A percentile compares a stretch with the other conserved stretches of the same genome.
Conservation (phyloP, 176 grass and related monocot species). For the Pharus latifolius region DNA sequence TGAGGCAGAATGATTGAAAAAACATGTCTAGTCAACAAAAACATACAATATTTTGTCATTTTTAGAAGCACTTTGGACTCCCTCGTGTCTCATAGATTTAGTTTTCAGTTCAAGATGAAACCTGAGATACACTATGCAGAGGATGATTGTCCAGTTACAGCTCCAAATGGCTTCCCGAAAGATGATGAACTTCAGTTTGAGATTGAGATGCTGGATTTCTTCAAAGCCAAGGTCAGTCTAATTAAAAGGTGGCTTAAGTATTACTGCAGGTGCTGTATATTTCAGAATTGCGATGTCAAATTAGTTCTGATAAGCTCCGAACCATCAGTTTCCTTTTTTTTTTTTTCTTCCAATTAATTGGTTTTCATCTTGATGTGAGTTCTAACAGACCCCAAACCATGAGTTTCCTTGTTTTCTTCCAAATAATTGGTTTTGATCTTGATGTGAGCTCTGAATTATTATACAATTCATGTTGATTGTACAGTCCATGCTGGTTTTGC, state of each 20-base stretch:
- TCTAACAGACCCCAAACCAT: background rate
- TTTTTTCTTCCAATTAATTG: background rate
- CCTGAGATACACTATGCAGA: conserved; percentile 88
- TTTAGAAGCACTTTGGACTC: background rate
- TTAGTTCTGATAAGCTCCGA: background rate
- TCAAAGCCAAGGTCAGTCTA: conserved; percentile 74
- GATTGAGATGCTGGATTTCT: conserved; percentile 89
- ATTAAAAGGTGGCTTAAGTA: background rate
- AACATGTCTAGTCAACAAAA: background rate
- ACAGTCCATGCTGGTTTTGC: background rate
- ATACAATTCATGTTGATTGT: background rate
- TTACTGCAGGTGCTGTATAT: background rate
- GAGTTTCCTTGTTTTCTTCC: background rate
- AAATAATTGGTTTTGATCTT: background rate
- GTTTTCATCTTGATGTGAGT: background rate
- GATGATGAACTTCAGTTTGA: conserved; percentile 95
- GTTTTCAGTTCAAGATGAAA: conserved; percentile 96
- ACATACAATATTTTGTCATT: background rate
- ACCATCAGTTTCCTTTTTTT: background rate
- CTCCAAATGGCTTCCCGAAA: conserved; percentile 71
- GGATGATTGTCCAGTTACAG: conserved; percentile 78
- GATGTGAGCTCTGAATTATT: background rate
- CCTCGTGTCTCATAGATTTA: background rate
- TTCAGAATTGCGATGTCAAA: background rate
- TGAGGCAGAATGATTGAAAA: background rate